These are phyloP conservation scores for Suhomyces bribrorum DNA, from an alignment of 1,139 yeast genomes.

Conservation along the genomic window DNA sequence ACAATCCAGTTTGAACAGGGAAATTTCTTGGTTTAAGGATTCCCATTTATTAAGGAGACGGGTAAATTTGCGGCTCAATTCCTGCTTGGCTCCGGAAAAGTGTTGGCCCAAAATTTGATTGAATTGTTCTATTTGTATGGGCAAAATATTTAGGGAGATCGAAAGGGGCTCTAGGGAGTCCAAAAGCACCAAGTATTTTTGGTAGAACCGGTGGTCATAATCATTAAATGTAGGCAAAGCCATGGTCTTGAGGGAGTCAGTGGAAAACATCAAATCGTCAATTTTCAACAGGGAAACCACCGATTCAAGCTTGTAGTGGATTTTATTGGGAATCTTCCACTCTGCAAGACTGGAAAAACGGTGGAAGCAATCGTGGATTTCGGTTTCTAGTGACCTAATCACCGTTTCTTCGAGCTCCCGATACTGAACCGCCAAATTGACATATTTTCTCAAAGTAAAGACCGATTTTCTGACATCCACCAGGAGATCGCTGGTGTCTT, in stretches of 20 bases:
- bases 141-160: conserved; percentile 45
- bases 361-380: conserved; percentile 33
- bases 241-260: conserved; percentile 22
- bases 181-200: conserved; percentile 32
- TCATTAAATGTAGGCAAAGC: conserved; percentile 36
- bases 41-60: conserved; percentile 30
- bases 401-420: conserved; percentile 56
- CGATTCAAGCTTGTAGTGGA: conserved; percentile 41
- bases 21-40: conserved; percentile 41
- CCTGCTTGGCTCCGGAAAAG: conserved; percentile 11
- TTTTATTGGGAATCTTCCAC: conserved; percentile 7
- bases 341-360: conserved; percentile 1
- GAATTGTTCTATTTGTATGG: conserved; percentile 30
- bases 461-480: conserved; percentile 42
- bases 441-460: conserved; percentile 39
- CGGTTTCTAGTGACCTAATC: conserved; percentile 51
- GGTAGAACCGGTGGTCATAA: conserved; percentile 31
- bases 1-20: conserved; percentile 44
- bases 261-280: conserved; percentile 23
- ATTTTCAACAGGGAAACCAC: conserved; percentile 43
- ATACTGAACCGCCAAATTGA: conserved; percentile 59
- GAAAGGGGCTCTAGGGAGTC: conserved; percentile 49
- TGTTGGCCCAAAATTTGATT: conserved; percentile 9
- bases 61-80: conserved; percentile 4
- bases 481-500: conserved; percentile 39